Evolutionary conservation across 2,329 filamentous ascomycete species (phyloP), one percentile per base, ranked within the genome.

Genomic region (Rutstroemia sp.): DNA sequence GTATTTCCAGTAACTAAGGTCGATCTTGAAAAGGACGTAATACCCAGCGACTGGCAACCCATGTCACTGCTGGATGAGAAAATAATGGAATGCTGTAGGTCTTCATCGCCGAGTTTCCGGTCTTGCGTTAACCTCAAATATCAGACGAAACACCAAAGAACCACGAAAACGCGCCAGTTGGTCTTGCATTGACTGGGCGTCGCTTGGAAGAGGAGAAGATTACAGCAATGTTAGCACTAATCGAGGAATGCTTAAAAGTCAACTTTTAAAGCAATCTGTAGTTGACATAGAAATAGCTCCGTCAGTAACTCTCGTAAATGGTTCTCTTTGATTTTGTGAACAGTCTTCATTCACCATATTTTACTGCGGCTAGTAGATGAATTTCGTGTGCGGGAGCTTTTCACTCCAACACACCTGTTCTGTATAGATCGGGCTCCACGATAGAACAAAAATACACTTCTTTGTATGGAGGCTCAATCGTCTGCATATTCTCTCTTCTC

Each of bases 1-100:
- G 52, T 63, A 1, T 66, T 68, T 23, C 65, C 63, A 1, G 62
- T 68, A 2, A 64, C 60, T 12, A 54, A 60, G 27, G 63, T 66
- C 1, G 59, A 67, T 50, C 41, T 63, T 30, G 55, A 64, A 37
- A 59, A 62, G 30, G 62, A 69, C 38, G 41, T 60, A 9, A 52
- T 63, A 21, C 59, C 59, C 9, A 30, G 18, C 5, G 62, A 65
- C 44, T 68, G 64, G 62, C 52, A 59, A 12, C 57, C 62, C 6
- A 58, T 62, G 8, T 63, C 60, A 7, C 59, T 61, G 2, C 58
- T 39, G 14, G 30, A 49, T n/a, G 3, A 9, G 18, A 38, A 49
- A 19, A 12, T 23, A 14, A 49, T 49, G 4, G 25, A 16, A 46
- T n/a, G 4, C 6, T 34, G 10, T 14, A 42, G 5, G 16, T 5